Conservation (phyloP, 2,329 filamentous ascomycete genomes). For the Trichoderma sp. region DNA sequence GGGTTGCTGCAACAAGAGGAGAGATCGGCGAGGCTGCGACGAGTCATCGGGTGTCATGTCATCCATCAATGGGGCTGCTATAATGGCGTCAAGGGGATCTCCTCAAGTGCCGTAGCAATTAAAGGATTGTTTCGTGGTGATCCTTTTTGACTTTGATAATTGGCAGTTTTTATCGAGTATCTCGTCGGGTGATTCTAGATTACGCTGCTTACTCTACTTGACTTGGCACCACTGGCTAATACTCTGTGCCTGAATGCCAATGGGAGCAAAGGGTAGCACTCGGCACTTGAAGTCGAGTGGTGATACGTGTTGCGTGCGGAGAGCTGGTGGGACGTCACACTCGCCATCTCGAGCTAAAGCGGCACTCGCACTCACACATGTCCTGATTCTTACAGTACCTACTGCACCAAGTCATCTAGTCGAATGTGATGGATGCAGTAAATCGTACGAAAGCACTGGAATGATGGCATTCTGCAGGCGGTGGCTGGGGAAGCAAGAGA, state of each 20-base stretch:
- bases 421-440: background rate
- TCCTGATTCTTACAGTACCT: background rate
- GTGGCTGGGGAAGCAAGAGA: background rate
- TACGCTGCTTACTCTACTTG: background rate
- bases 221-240: background rate
- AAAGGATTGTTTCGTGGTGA: background rate
- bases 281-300: background rate
- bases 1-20: background rate
- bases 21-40: background rate
- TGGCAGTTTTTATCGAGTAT: background rate
- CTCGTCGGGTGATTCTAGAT: background rate
- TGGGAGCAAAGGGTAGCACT: background rate
- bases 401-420: background rate
- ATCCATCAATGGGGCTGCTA: background rate
- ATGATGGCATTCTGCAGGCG: constrained; percentile 11
- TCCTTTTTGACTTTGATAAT: background rate
- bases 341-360: background rate
- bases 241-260: background rate
- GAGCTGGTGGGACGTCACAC: background rate
- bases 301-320: constrained; percentile 6
- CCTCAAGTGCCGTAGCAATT: background rate
- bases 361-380: background rate
- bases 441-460: background rate
- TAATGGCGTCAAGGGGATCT: background rate
- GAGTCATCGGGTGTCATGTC: background rate